These are phyloP conservation scores for Phoma sp. DNA, from an alignment of 2,329 filamentous ascomycete genomes.

Conservation along the genomic window DNA sequence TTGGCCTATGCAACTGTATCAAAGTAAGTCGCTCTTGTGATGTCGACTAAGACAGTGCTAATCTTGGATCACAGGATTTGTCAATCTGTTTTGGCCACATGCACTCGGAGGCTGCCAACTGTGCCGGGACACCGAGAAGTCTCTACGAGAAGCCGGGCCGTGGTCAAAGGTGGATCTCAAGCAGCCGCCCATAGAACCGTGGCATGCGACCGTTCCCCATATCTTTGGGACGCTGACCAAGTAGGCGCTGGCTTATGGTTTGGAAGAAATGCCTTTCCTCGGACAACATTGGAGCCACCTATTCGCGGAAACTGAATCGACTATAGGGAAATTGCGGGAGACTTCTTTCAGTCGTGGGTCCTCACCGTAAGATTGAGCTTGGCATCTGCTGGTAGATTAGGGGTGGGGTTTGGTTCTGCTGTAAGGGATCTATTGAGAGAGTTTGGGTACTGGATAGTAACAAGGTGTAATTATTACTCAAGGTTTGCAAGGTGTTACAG, in stretches of 20 bases:
- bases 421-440: too few species aligned
- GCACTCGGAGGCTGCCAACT: constrained; percentile 25
- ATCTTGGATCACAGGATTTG: constrained; percentile 3
- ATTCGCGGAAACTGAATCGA: too few species aligned
- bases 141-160: constrained; percentile 20
- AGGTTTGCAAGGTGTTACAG: too few species aligned
- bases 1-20: constrained; percentile 25
- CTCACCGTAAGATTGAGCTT: too few species aligned
- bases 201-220: constrained; percentile 23
- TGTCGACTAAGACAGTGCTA: not conserved
- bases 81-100: constrained; percentile 28
- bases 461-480: too few species aligned
- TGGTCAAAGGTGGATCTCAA: constrained; percentile 24
- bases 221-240: constrained; percentile 25
- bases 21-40: constrained; percentile 13
- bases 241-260: not conserved
- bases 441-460: too few species aligned
- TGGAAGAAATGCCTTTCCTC: too few species aligned
- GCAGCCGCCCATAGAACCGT: constrained; percentile 23
- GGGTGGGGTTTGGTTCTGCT: too few species aligned
- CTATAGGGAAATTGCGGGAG: too few species aligned
- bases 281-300: too few species aligned
- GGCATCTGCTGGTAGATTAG: too few species aligned
- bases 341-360: too few species aligned
- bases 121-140: constrained; percentile 23